These are phyloP conservation scores for Basidioascus undulatus DNA, from an alignment of 768 basidiomycete genomes.

Conservation along the genomic window DNA sequence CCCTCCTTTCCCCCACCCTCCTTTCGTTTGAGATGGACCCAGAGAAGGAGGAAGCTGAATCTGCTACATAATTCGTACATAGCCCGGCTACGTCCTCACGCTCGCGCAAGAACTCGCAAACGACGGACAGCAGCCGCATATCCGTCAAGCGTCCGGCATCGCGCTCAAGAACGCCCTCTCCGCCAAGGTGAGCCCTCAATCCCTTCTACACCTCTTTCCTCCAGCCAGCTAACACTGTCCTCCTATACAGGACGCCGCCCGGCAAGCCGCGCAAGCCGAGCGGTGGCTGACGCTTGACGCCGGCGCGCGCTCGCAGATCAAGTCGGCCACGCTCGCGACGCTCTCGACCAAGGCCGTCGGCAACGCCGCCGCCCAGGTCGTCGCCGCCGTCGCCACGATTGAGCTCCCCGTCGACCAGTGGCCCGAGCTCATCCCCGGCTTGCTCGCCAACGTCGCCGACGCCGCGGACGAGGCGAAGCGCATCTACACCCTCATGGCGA, in stretches of 20 bases:
- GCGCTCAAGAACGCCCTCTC: constrained; percentile 87
- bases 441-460: constrained; percentile 68
- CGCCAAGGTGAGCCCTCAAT: constrained; percentile 42
- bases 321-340: constrained; percentile 59
- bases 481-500: constrained; percentile 62
- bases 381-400: constrained; percentile 77
- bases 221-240: constrained; percentile 3
- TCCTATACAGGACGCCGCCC: constrained; percentile 35
- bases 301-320: constrained; percentile 52
- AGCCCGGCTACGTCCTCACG: constrained; percentile 85
- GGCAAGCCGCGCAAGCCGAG: constrained; percentile 48
- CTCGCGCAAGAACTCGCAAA: constrained; percentile 64
- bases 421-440: constrained; percentile 66
- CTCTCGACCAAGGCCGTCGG: constrained; percentile 63
- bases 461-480: constrained; percentile 31
- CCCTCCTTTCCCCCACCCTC: constrained; percentile 4
- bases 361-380: constrained; percentile 71
- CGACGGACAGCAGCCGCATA: constrained; percentile 40
- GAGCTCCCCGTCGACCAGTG: constrained; percentile 75
- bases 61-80: constrained; percentile 9
- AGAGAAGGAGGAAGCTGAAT: constrained; percentile 7
- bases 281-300: constrained; percentile 58
- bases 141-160: constrained; percentile 85
- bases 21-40: constrained; percentile 4
- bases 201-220: constrained; percentile 3